Conservation (phyloP, 2,329 filamentous ascomycete genomes). For the Trichophyton schoenleinii region DNA sequence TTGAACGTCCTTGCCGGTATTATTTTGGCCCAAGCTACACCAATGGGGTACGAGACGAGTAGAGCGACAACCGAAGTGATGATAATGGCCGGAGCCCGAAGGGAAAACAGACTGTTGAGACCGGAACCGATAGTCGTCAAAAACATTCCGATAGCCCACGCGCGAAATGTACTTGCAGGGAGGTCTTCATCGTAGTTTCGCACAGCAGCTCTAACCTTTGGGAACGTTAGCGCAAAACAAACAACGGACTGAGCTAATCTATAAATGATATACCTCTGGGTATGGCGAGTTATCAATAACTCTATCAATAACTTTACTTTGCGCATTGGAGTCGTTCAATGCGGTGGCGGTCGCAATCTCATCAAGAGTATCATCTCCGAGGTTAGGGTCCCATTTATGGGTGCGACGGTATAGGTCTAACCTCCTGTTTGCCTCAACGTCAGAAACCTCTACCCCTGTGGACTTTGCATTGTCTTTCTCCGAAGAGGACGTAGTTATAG, state of each 20-base stretch:
- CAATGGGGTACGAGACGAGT: constrained; percentile 47
- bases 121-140: constrained; percentile 51
- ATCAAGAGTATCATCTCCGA: constrained; percentile 50
- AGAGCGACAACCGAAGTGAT: constrained; percentile 52
- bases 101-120: constrained; percentile 47
- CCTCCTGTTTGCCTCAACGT: constrained; percentile 7
- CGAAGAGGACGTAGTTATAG: background rate
- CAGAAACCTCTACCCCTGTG: background rate
- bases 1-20: constrained; percentile 27
- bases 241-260: background rate
- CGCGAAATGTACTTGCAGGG: constrained; percentile 52
- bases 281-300: constrained; percentile 56
- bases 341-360: constrained; percentile 44
- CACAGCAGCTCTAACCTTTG: constrained; percentile 44
- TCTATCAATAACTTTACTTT: constrained; percentile 35
- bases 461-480: background rate
- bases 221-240: constrained; percentile 13
- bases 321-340: constrained; percentile 1
- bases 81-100: constrained; percentile 46
- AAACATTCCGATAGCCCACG: constrained; percentile 50
- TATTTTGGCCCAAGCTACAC: constrained; percentile 28
- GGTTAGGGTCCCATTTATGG: constrained; percentile 54
- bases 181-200: constrained; percentile 53
- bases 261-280: constrained; percentile 42
- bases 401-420: constrained; percentile 6